Conservation (phyloP, 306 rosid genomes). For the Calophaca sinica region DNA sequence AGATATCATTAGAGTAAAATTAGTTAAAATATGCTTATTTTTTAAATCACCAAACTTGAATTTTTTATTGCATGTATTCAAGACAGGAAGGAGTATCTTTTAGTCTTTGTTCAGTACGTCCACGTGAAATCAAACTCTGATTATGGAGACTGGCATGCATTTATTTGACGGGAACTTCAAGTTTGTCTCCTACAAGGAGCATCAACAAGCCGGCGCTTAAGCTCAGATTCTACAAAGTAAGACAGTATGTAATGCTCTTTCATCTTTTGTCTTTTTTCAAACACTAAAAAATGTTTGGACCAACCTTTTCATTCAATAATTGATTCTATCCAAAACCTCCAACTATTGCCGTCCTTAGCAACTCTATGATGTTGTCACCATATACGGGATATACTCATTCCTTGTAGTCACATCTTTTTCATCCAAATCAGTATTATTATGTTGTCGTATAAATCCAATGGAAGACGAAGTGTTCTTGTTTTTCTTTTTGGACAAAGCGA, state of each 20-base stretch:
- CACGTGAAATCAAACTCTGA: no score
- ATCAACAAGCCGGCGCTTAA: conserved; percentile 45
- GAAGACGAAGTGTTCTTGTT: neutral
- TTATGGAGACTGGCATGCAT: no score
- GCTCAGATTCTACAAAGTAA: conserved; percentile 39
- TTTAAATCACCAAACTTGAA: no score
- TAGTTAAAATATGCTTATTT: no score
- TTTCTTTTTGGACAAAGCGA: neutral
- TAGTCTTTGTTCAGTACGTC: no score
- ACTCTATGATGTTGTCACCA: neutral
- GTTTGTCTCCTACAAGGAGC: conserved; percentile 45
- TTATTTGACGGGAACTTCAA: conserved; percentile 13
- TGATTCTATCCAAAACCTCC: neutral
- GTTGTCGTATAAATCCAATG: neutral
- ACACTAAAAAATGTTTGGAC: neutral
- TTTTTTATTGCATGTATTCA: no score
- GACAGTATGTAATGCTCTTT: neutral
- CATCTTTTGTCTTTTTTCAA: conserved; percentile 8
- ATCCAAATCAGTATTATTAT: neutral
- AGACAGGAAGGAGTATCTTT: no score
- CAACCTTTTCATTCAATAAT: neutral
- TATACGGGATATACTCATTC: conserved; percentile 26
- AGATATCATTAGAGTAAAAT: no score
- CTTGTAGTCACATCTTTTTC: conserved; percentile 36
- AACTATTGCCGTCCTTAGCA: conserved; percentile 29